Conservation (phyloP, 1,284 basidiomycete species). For the Ceratobasidium sp. region DNA sequence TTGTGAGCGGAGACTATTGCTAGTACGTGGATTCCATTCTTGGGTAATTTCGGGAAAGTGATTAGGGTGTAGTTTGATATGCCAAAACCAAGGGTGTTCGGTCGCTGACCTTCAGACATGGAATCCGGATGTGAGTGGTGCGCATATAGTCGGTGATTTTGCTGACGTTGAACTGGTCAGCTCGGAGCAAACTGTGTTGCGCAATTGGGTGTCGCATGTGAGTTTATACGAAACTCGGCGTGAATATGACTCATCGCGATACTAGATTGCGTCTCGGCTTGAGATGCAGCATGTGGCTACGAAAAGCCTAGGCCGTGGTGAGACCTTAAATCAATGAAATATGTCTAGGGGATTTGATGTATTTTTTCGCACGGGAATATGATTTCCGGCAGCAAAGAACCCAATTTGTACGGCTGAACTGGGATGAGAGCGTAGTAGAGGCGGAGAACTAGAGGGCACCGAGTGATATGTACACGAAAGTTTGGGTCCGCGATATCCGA, state of each 20-base stretch:
- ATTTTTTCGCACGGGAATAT: no score
- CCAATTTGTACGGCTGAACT: no score
- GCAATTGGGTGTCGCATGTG: constrained; percentile 24
- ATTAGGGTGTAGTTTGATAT: not conserved
- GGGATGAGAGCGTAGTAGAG: not conserved
- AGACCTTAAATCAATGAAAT: no score
- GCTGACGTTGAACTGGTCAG: not conserved
- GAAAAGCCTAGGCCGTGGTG: no score
- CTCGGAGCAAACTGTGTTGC: constrained; percentile 19
- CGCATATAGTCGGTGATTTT: not conserved
- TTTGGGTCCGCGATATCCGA: constrained; percentile 1
- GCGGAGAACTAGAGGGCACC: not conserved
- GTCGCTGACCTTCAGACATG: constrained; percentile 9
- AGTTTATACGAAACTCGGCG: not conserved
- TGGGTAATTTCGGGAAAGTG: not conserved
- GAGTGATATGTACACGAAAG: not conserved
- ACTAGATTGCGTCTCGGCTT: not conserved
- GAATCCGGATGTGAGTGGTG: constrained; percentile 19
- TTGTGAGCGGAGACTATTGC: constrained; percentile 29
- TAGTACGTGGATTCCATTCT: constrained; percentile 3
- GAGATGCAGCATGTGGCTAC: no score
- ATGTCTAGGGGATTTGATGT: no score
- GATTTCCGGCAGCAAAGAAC: no score
- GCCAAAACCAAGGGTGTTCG: constrained; percentile 20
- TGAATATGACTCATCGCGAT: not conserved